Base-by-base conservation (phyloP, 129 eudicot genomes). In the Kitagawia praeruptora region DNA sequence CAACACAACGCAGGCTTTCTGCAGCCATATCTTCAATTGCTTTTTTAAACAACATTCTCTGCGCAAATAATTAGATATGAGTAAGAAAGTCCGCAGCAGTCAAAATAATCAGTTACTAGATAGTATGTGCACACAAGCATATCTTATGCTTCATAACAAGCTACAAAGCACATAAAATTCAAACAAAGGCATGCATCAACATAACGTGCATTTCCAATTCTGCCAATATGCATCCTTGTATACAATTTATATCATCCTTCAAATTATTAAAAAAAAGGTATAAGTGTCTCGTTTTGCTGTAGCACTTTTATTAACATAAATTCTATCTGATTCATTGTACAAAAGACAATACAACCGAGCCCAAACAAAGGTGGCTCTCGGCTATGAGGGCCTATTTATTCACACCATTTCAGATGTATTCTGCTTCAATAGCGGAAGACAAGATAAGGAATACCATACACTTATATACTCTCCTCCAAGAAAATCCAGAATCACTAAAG, bases 1-100 rank as follows among this genome's bases (percentile, higher is more conserved):
- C 89, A 75, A 88, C 89, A 86, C 92, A 88, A n/a, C 92, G 86
- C 81, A 88, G 61, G 78, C 92, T 88, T 70, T 77, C 41, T 12
- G 61, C 72, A 75, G 92, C 92, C 92, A 88, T 88, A 40, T 88
- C 85, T 49, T 82, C 88, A 39, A 88, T 88, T 40, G 88, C 86
- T 74, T 85, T 56, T 77, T 79, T 79, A 37, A 71, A 88, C 18
- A 75, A 46, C 28, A 84, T 74, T 81, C 82, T 28, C 92, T 88
- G 86, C 80, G 79, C 28, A 58, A 48, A 15, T 21, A 34, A 46
- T 70, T 67, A 13, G 10, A 31, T 61, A 21, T 14, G 41, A 27
- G 41, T 67, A 27, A 67, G 73, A 34, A 31, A 66, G 21, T 67
- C 73, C 1, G 40, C 16, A 67, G 73, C 42, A 31, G 40, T 13